phyloP scores from a whole-genome alignment of 805 yeast species.

The Yarrowia sp. region DNA sequence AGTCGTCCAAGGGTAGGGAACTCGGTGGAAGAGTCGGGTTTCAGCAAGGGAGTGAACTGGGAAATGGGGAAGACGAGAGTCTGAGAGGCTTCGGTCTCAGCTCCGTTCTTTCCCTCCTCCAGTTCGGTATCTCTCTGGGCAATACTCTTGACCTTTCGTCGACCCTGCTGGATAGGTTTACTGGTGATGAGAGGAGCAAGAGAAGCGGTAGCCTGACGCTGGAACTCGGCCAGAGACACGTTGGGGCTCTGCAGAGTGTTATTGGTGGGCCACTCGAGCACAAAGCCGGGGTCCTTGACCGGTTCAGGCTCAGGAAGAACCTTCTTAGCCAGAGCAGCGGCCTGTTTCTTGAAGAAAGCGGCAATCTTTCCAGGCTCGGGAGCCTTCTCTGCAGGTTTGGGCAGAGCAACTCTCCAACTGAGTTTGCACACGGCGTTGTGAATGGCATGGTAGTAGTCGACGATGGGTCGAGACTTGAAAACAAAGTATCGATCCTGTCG shows the following conservation, averaged over 20 bases:
- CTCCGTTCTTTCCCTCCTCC: constrained; percentile 43
- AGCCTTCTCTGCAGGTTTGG: constrained; percentile 40
- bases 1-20: constrained; percentile 70
- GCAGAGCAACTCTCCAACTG: constrained; percentile 68
- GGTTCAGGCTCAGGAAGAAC: constrained; percentile 32
- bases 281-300: constrained; percentile 50
- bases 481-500: constrained; percentile 92
- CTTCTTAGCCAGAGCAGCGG: background rate
- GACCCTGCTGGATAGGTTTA: constrained; percentile 48
- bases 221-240: constrained; percentile 45
- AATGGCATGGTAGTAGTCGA: constrained; percentile 77
- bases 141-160: constrained; percentile 3
- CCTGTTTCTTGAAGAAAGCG: constrained; percentile 20
- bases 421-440: constrained; percentile 71
- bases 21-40: constrained; percentile 79
- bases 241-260: constrained; percentile 67
- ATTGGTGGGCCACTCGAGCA: constrained; percentile 74
- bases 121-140: constrained; percentile 12
- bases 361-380: constrained; percentile 11
- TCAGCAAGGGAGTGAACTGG: constrained; percentile 84
- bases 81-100: constrained; percentile 48
- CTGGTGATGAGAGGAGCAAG: constrained; percentile 63
- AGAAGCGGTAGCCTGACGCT: constrained; percentile 55
- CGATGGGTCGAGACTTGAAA: constrained; percentile 62
- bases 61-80: constrained; percentile 89